Percentiles rank a stretch among this genome's conserved stretches.
Evolutionary conservation across 176 grass and related monocot species (phyloP).

Genomic region (Avena atlantica): DNA sequence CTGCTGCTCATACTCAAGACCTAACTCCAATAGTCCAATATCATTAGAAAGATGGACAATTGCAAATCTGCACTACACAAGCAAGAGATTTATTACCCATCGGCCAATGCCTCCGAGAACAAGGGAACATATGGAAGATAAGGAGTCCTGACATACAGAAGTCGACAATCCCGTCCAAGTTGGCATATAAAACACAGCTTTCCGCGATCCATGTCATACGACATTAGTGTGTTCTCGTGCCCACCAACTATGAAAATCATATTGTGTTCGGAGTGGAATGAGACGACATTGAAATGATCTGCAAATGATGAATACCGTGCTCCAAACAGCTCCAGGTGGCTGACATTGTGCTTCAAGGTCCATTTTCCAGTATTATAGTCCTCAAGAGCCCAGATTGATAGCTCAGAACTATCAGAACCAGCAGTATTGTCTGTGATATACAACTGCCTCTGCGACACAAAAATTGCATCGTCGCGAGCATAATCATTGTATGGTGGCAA

Average conservation of each 20-base stretch:
- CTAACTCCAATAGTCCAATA: not conserved
- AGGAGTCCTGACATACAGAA: not conserved
- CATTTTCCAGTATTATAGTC: not conserved
- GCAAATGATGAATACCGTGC: not conserved
- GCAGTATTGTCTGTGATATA: not conserved
- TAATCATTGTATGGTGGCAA: not conserved
- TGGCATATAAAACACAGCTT: not conserved
- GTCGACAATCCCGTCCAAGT: not conserved
- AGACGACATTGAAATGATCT: not conserved
- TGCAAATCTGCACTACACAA: not conserved
- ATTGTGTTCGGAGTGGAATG: not conserved
- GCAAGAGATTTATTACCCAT: not conserved
- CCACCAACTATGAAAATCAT: not conserved
- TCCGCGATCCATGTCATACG: not conserved
- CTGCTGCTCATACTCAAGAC: not conserved
- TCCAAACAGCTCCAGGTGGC: not conserved
- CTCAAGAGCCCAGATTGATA: not conserved
- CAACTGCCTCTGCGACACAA: not conserved
- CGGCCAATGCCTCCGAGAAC: not conserved
- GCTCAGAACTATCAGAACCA: not conserved
- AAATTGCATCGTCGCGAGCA: not conserved
- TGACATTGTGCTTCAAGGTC: constrained; percentile 4
- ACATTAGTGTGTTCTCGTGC: not conserved
- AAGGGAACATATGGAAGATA: constrained; percentile 4
- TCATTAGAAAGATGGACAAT: not conserved